Conservation (phyloP, 2,329 filamentous ascomycete species). For the Penicillium sp. region DNA sequence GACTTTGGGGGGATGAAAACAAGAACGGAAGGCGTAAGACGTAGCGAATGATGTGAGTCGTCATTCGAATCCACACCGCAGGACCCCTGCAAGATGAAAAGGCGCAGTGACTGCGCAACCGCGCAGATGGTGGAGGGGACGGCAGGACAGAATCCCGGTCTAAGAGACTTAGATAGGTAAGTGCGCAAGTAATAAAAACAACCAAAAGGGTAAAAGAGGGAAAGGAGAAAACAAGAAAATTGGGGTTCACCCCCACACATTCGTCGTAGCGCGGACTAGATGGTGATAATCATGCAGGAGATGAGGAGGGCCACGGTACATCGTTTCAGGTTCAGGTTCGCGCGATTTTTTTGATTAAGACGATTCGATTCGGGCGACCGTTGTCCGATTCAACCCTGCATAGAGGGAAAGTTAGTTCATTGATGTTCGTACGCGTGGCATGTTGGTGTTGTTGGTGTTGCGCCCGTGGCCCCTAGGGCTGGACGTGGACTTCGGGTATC, state of each 20-base stretch:
- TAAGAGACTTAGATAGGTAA: background rate
- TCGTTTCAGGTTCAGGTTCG: background rate
- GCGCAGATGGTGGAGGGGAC: background rate
- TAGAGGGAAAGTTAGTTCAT: conserved; percentile 4
- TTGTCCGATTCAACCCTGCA: conserved; percentile 22
- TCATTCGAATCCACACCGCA: conserved; percentile 8
- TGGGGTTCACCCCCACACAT: background rate
- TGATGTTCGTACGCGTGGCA: background rate
- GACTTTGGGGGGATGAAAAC: background rate
- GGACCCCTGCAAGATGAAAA: conserved; percentile 7
- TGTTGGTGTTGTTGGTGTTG: background rate
- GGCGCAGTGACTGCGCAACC: conserved; percentile 8
- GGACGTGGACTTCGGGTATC: background rate
- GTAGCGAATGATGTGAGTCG: conserved; percentile 6
- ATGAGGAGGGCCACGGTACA: background rate
- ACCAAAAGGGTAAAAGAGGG: background rate
- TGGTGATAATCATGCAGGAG: background rate
- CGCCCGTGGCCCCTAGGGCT: no score
- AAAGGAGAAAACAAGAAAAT: background rate
- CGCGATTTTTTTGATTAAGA: background rate
- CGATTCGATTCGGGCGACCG: background rate
- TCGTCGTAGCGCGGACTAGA: background rate
- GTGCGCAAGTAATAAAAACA: background rate
- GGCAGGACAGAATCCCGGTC: background rate
- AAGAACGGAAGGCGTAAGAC: background rate